Conservation (phyloP, 345 rosid species). For the Citrus inodora region DNA sequence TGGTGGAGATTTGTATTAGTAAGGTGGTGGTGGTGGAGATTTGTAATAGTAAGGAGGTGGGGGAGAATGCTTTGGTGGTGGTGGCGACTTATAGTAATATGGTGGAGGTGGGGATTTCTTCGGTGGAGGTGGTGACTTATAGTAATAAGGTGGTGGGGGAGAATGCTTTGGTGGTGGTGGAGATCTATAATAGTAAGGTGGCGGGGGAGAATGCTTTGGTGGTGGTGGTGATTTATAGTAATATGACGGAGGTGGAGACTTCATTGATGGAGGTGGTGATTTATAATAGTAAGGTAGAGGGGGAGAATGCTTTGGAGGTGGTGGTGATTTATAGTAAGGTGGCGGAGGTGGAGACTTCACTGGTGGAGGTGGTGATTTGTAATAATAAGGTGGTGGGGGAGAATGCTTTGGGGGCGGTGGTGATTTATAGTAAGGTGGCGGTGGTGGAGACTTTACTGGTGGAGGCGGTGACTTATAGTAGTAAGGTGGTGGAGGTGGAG, state of each 20-base stretch:
- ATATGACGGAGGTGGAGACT: constrained; percentile 3
- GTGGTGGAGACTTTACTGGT: not conserved
- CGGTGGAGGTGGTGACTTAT: constrained; percentile 8
- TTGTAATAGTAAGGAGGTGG: not conserved
- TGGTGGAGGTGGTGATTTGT: no score
- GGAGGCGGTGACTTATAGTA: not conserved
- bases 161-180: not conserved
- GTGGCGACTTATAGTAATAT: constrained; percentile 9
- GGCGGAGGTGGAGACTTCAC: no score
- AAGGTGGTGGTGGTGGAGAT: constrained; percentile 11
- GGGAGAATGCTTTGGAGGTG: not conserved
- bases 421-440: not conserved
- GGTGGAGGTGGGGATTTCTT: not conserved
- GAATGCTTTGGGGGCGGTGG: not conserved
- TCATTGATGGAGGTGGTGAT: constrained; percentile 7
- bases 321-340: no score
- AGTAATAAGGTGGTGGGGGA: not conserved
- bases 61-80: not conserved
- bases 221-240: constrained; percentile 15
- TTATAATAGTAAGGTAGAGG: not conserved
- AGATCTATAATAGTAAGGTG: no score
- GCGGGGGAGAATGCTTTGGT: not conserved
- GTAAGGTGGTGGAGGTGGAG: not conserved
- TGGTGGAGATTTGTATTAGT: constrained; percentile 14
- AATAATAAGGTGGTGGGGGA: no score